Evolutionary conservation across 306 rosid genomes (phyloP).

Genomic region (Dryas drummondii): DNA sequence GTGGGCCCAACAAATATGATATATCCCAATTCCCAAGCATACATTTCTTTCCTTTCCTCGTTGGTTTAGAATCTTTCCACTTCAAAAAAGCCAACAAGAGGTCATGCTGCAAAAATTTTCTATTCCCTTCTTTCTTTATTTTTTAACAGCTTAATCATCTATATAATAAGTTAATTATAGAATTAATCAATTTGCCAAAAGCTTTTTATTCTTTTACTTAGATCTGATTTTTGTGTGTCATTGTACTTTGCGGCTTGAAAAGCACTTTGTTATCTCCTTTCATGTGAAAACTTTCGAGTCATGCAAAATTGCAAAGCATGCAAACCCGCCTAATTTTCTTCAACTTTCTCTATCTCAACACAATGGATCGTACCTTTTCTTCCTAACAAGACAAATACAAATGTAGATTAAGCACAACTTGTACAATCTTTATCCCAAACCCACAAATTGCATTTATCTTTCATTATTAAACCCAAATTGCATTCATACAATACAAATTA

Average conservation of each 20-base stretch:
- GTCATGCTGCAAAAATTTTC: not conserved
- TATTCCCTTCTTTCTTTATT: not conserved
- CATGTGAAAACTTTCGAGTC: constrained; percentile 1
- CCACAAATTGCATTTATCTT: not conserved
- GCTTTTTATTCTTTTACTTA: not conserved
- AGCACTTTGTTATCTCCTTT: not conserved
- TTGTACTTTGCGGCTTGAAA: constrained; percentile 2
- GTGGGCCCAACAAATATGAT: not conserved
- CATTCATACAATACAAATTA: not conserved
- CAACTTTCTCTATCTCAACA: not conserved
- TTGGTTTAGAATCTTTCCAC: constrained; percentile 30
- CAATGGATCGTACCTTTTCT: constrained; percentile 21
- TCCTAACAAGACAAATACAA: constrained; percentile 24
- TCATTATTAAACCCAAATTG: not conserved
- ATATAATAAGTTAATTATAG: not conserved
- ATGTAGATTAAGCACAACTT: constrained; percentile 24
- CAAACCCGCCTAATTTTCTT: not conserved
- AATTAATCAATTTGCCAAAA: too few relatives aligned
- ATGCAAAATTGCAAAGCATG: constrained; percentile 3
- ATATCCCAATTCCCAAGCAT: not conserved
- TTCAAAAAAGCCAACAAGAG: not conserved
- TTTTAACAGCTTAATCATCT: not conserved
- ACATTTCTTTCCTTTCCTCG: constrained; percentile 8
- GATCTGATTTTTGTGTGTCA: not conserved
- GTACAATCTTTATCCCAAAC: constrained; percentile 6